Evolutionary conservation across 768 basidiomycete species (phyloP), one percentile per base, ranked within the genome.

Genomic region (Termitomyces sp.): DNA sequence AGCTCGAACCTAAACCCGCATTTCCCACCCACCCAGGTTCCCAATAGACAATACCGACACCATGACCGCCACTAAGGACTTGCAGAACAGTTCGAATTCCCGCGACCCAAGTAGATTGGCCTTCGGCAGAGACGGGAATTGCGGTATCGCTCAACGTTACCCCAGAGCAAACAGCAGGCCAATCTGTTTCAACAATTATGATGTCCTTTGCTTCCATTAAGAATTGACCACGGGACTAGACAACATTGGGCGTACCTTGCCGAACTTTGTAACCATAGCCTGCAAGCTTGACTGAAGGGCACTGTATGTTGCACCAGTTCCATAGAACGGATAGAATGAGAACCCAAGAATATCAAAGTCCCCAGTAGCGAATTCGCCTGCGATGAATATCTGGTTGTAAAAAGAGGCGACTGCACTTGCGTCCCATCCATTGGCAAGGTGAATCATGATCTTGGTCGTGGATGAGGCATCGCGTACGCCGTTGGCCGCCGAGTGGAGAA

Each of bases 261-360:
- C 71, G 54, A 72, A 79, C 46, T 72, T 75, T 51, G 74, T 78
- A 6, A 79, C 77, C 52, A 82, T 70, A 35, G 73, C 74, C 42
- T 76, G 78, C 63, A 86, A 70, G 50, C 79, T 81, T 12, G 77
- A 74, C 57, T 79, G 64, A 35, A 86, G 73, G 5, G 73, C 75
- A 42, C 66, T 58, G n/a, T 77, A 67, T 7, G 82, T 85, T n/a
- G 85, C 84, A 19, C 75, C 73, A 5, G 80, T 75, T 42, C 76
- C 79, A 61, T 84, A 84, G 71, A 83, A 85, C 1, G 84, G 84
- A 61, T 85, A 86, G 70, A 84, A 84, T 11, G 83, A 84, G 66
- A 86, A 81, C 21, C 81, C 83, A 64, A 85, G 73, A 55, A 82
- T 70, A 62, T 85, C 85, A 45, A 84, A 70, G 56, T 85, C 81